Evolutionary conservation across 345 rosid genomes (phyloP).

Genomic region (Camelina hispida): DNA sequence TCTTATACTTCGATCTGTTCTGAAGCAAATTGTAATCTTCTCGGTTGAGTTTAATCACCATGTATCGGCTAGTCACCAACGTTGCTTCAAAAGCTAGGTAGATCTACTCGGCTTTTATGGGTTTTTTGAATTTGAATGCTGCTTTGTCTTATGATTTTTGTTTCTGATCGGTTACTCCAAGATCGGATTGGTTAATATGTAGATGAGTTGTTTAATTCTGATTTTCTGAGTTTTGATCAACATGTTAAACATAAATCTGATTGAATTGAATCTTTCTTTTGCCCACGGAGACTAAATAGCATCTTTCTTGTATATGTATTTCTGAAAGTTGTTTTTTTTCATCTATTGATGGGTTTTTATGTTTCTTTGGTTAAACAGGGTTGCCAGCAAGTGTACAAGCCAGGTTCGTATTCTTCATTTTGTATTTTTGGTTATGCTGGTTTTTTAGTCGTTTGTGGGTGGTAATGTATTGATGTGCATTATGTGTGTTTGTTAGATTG

Average conservation of each 20-base stretch:
- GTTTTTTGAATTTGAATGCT: slow-evolving; percentile 7
- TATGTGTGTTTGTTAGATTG: slow-evolving; percentile 53
- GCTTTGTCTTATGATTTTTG: background rate
- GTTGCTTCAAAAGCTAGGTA: slow-evolving; percentile 49
- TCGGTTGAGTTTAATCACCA: slow-evolving; percentile 22
- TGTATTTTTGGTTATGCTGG: background rate
- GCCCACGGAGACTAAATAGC: background rate
- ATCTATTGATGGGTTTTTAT: background rate
- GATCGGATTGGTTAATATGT: background rate
- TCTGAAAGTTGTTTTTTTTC: slow-evolving; percentile 1
- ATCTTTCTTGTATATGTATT: background rate
- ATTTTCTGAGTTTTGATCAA: background rate
- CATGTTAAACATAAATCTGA: background rate
- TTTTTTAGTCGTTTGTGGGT: background rate
- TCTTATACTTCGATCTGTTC: slow-evolving; percentile 19
- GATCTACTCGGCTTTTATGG: slow-evolving; percentile 21
- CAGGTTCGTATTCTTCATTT: slow-evolving; percentile 55
- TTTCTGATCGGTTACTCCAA: slow-evolving; percentile 15
- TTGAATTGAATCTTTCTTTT: background rate
- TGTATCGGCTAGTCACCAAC: slow-evolving; percentile 42
- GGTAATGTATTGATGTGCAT: background rate
- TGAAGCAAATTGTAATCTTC: slow-evolving; percentile 12
- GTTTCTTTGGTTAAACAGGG: slow-evolving; percentile 47
- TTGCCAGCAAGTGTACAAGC: slow-evolving; percentile 54
- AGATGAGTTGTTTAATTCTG: background rate